A percentile compares a stretch with the other conserved stretches of the same genome.
phyloP scores from a whole-genome alignment of 805 yeast genomes.

The Hanseniaspora guilliermondii region DNA sequence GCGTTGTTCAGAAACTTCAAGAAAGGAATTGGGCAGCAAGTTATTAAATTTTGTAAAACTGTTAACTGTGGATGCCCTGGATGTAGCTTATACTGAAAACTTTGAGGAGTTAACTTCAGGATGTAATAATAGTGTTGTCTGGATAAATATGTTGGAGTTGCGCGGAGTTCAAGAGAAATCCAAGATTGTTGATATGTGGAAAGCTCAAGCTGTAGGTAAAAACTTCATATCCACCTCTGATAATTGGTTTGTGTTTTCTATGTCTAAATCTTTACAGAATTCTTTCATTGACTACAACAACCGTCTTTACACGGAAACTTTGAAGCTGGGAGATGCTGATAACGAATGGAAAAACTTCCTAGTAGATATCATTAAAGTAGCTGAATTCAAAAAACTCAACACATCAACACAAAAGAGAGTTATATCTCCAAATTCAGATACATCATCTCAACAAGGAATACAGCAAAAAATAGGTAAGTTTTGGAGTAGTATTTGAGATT shows the following conservation, averaged over 20 bases:
- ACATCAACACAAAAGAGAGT: conserved; percentile 12
- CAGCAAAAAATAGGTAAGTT: conserved; percentile 19
- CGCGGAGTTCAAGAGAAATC: conserved; percentile 18
- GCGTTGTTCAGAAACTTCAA: conserved; percentile 5
- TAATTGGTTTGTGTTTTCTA: conserved; percentile 11
- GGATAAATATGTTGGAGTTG: conserved; percentile 24
- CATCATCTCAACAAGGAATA: conserved; percentile 13
- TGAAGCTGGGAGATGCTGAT: conserved; percentile 15
- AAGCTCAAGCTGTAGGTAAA: conserved; percentile 21
- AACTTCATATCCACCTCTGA: conserved; percentile 13
- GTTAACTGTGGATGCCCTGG: neutral
- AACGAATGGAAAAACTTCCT: conserved; percentile 25
- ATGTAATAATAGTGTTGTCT: conserved; percentile 22
- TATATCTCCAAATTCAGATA: neutral
- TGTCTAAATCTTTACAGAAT: neutral
- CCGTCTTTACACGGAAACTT: neutral
- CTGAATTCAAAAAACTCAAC: conserved; percentile 15
- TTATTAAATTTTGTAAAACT: neutral
- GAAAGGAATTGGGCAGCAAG: neutral
- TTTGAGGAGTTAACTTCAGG: conserved; percentile 24
- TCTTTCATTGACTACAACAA: conserved; percentile 10
- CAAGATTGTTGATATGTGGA: conserved; percentile 23
- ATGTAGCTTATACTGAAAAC: conserved; percentile 28
- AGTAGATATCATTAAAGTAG: conserved; percentile 19
- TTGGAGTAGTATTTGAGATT: conserved; percentile 17